Percentiles rank a stretch among this genome's conserved stretches.
phyloP scores from a whole-genome alignment of 1,139 yeast genomes.

The Protomyces lactucae-debilis region DNA sequence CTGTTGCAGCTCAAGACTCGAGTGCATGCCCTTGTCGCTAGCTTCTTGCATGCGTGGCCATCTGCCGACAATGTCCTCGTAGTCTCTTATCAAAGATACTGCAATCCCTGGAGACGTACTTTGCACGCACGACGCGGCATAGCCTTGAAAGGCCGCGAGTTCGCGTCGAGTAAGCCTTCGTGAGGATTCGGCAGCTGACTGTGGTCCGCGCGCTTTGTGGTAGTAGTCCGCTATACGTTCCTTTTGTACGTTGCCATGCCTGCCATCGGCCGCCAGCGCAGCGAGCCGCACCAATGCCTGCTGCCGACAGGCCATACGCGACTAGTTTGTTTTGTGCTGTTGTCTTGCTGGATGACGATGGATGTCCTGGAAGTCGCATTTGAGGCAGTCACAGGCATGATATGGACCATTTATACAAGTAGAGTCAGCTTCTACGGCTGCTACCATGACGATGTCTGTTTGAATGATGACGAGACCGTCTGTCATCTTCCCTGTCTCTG shows the following conservation, averaged over 20 bases:
- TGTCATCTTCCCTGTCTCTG: too few species aligned
- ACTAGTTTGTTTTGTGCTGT: background rate
- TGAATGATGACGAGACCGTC: too few species aligned
- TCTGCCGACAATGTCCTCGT: background rate
- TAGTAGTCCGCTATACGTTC: background rate
- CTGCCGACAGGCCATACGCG: background rate
- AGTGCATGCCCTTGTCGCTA: background rate
- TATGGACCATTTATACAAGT: too few species aligned
- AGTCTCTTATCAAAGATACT: background rate
- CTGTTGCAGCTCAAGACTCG: background rate
- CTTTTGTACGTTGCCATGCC: background rate
- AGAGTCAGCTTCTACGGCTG: too few species aligned
- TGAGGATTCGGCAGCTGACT: background rate
- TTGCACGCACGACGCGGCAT: background rate
- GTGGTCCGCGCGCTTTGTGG: background rate
- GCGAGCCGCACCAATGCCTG: background rate
- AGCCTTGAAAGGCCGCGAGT: background rate
- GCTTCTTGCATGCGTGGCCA: conserved; percentile 8
- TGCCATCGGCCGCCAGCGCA: background rate
- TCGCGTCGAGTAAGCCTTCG: background rate
- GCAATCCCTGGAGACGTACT: background rate
- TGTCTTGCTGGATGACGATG: background rate
- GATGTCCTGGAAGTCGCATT: background rate
- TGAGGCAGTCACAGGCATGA: background rate
- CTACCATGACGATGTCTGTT: background rate